Conservation (phyloP, 768 basidiomycete genomes). For the Rhizopogon sp. region DNA sequence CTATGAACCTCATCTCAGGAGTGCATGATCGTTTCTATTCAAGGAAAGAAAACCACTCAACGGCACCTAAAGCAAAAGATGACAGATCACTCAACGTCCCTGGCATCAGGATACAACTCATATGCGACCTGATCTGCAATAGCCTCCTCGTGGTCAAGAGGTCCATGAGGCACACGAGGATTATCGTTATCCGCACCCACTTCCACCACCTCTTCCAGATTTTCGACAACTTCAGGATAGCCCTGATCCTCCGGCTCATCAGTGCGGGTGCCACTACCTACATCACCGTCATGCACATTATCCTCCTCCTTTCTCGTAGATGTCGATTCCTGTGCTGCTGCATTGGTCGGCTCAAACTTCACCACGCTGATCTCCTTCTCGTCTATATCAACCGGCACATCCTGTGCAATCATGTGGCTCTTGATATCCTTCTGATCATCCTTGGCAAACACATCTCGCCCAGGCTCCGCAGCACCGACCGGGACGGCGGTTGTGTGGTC, state of each 20-base stretch:
- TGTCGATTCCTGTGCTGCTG: background rate
- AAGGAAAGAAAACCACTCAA: background rate
- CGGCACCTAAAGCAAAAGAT: background rate
- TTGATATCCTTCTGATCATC: slow-evolving; percentile 41
- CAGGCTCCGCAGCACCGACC: slow-evolving; percentile 62
- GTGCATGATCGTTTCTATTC: background rate
- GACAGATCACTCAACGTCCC: slow-evolving; percentile 3
- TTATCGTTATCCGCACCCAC: slow-evolving; percentile 6
- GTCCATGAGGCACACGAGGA: slow-evolving; percentile 31
- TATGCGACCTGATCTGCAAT: slow-evolving; percentile 47
- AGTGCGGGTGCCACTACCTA: background rate
- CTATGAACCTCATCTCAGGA: background rate
- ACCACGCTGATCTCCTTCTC: slow-evolving; percentile 35
- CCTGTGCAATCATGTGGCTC: slow-evolving; percentile 30
- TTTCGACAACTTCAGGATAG: background rate
- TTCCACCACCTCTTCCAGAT: slow-evolving; percentile 6
- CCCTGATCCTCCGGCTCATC: background rate
- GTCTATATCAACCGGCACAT: slow-evolving; percentile 7
- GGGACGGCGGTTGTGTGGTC: slow-evolving; percentile 34
- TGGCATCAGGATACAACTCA: slow-evolving; percentile 22
- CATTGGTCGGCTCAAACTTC: background rate
- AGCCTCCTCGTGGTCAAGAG: slow-evolving; percentile 43
- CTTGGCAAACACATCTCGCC: slow-evolving; percentile 66
- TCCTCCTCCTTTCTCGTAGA: slow-evolving; percentile 3
- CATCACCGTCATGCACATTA: background rate